A percentile compares a stretch with the other conserved stretches of the same genome.
Evolutionary conservation across 2,329 filamentous ascomycete genomes (phyloP).

Genomic region (Neocatenulostroma microsporum): DNA sequence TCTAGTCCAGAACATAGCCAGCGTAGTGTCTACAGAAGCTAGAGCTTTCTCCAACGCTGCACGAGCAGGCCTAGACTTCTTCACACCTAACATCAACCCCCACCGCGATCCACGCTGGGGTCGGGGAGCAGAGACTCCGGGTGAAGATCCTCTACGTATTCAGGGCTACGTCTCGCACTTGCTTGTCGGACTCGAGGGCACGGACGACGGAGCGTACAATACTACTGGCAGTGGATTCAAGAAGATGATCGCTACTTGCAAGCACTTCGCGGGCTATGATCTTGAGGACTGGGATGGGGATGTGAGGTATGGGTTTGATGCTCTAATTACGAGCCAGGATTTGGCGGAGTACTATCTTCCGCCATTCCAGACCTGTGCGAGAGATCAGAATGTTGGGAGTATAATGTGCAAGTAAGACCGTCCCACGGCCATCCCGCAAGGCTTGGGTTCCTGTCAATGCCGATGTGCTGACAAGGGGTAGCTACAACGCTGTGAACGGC

Average conservation of each 20-base stretch:
- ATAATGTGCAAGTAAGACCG: slow-evolving; percentile 51
- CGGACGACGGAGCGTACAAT: slow-evolving; percentile 25
- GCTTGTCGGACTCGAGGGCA: slow-evolving; percentile 29
- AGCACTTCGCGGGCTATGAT: slow-evolving; percentile 32
- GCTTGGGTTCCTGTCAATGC: background rate
- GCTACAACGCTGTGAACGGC: slow-evolving; percentile 59
- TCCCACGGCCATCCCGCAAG: background rate
- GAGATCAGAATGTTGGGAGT: slow-evolving; percentile 39
- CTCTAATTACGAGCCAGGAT: slow-evolving; percentile 53
- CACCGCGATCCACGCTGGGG: slow-evolving; percentile 48
- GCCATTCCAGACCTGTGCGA: slow-evolving; percentile 49
- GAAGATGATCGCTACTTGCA: slow-evolving; percentile 40
- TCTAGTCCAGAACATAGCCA: slow-evolving; percentile 51
- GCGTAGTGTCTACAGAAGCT: slow-evolving; percentile 52
- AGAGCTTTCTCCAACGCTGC: slow-evolving; percentile 58
- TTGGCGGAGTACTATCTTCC: slow-evolving; percentile 61
- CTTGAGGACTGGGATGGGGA: slow-evolving; percentile 27
- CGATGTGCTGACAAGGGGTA: slow-evolving; percentile 24
- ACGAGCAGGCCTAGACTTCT: slow-evolving; percentile 50
- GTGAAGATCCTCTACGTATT: slow-evolving; percentile 33
- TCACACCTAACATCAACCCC: slow-evolving; percentile 57
- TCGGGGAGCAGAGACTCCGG: slow-evolving; percentile 32
- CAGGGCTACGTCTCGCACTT: slow-evolving; percentile 28
- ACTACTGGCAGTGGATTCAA: slow-evolving; percentile 22
- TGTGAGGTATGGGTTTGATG: slow-evolving; percentile 45